Evolutionary conservation across 2,329 filamentous ascomycete genomes (phyloP).

Genomic region (Capronia americana): DNA sequence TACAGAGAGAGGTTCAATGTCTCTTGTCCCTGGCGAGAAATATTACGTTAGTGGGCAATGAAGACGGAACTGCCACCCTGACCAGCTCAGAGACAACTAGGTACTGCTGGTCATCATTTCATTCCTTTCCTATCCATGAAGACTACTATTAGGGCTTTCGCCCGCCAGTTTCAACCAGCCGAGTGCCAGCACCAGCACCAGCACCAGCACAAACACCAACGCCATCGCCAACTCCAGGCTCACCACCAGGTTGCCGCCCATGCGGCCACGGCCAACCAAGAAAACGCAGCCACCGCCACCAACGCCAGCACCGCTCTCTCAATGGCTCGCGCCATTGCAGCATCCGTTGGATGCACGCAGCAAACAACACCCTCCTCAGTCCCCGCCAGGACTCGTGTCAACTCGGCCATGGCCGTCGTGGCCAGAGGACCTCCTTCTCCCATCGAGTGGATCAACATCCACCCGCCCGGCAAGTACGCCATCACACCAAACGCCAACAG

Average conservation of each 20-base stretch:
- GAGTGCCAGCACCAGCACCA: slow-evolving; percentile 1
- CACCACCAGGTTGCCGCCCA: slow-evolving; percentile 24
- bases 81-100: background rate
- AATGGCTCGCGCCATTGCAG: slow-evolving; percentile 27
- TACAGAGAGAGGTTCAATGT: too few relatives aligned
- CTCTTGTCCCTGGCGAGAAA: too few relatives aligned
- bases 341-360: slow-evolving; percentile 27
- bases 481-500: slow-evolving; percentile 23
- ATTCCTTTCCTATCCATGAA: slow-evolving; percentile 10
- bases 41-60: background rate
- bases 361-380: slow-evolving; percentile 18
- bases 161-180: slow-evolving; percentile 11
- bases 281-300: slow-evolving; percentile 19
- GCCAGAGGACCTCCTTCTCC: slow-evolving; percentile 25
- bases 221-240: background rate
- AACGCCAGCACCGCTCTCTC: slow-evolving; percentile 23
- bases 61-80: background rate
- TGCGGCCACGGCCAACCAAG: slow-evolving; percentile 23
- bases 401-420: slow-evolving; percentile 25
- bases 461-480: slow-evolving; percentile 31
- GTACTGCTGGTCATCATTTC: background rate
- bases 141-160: slow-evolving; percentile 13
- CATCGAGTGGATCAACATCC: slow-evolving; percentile 32
- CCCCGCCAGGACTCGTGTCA: slow-evolving; percentile 25
- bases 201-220: background rate